Conservation (phyloP, 306 rosid species). For the Alnus glutinosa region DNA sequence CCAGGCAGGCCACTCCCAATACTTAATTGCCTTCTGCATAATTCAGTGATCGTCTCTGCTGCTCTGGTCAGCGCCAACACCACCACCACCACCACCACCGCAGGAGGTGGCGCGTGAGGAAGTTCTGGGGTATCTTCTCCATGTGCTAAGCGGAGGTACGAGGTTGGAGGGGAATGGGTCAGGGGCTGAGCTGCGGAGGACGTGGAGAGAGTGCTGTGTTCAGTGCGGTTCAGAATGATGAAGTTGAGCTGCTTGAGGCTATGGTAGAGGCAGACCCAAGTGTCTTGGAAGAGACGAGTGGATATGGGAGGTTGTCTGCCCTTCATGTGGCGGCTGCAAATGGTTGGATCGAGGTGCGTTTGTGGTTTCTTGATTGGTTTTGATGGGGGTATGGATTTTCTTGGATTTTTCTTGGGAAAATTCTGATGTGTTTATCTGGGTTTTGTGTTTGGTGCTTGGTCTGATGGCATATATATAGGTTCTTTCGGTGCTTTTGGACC, state of each 20-base stretch:
- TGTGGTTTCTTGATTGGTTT: background rate
- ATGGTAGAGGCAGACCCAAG: slow-evolving; percentile 46
- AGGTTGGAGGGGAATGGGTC: slow-evolving; percentile 69
- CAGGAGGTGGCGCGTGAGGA: slow-evolving; percentile 52
- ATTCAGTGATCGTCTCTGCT: background rate
- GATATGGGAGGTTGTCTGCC: slow-evolving; percentile 49
- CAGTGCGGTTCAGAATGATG: slow-evolving; percentile 63
- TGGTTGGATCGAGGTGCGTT: slow-evolving; percentile 81
- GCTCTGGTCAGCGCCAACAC: background rate
- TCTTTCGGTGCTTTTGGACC: slow-evolving; percentile 63
- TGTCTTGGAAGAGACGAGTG: slow-evolving; percentile 45
- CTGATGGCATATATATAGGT: slow-evolving; percentile 44
- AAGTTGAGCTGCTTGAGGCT: slow-evolving; percentile 47
- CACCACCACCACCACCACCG: slow-evolving; percentile 19
- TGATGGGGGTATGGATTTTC: background rate
- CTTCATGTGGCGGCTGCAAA: slow-evolving; percentile 76
- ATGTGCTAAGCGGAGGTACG: slow-evolving; percentile 16
- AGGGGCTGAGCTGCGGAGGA: slow-evolving; percentile 62
- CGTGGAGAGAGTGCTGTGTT: slow-evolving; percentile 46
- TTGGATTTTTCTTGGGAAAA: slow-evolving; percentile 8
- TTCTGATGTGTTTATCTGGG: slow-evolving; percentile 14
- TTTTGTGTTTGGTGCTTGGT: slow-evolving; percentile 25
- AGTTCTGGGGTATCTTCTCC: slow-evolving; percentile 6
- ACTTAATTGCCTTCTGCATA: slow-evolving; percentile 14
- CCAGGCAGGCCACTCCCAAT: slow-evolving; percentile 30